phyloP scores from a whole-genome alignment of 345 rosid genomes.

The Ailanthus altissimus region DNA sequence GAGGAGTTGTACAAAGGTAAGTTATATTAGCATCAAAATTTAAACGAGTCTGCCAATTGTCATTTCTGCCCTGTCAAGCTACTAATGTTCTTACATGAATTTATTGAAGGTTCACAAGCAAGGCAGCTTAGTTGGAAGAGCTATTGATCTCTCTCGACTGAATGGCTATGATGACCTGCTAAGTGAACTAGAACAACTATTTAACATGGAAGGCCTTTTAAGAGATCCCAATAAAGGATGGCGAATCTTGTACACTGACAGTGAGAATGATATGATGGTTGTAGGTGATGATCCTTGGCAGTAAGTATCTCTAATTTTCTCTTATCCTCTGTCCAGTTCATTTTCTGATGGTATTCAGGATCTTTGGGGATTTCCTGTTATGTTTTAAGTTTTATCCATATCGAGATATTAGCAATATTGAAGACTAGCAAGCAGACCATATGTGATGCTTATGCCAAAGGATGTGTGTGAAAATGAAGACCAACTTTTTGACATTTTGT shows the following conservation, averaged over 20 bases:
- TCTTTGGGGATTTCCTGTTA: background rate
- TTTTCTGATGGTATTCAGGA: background rate
- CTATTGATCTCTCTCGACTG: conserved; percentile 76
- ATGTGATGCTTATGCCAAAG: background rate
- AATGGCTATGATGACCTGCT: conserved; percentile 71
- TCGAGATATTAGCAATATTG: background rate
- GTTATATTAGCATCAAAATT: conserved; percentile 21
- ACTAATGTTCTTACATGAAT: conserved; percentile 15
- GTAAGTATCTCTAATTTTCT: conserved; percentile 49
- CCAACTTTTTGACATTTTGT: background rate
- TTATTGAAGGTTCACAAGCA: conserved; percentile 85
- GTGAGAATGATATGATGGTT: conserved; percentile 91
- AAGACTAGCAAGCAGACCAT: background rate
- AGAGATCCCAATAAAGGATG: conserved; percentile 78
- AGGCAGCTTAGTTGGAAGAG: conserved; percentile 92
- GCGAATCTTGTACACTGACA: conserved; percentile 82
- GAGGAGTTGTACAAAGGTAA: conserved; percentile 92
- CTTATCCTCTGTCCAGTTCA: background rate
- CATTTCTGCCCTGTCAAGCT: conserved; percentile 4
- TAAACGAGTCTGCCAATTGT: conserved; percentile 10
- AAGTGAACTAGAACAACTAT: conserved; percentile 70
- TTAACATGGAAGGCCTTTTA: conserved; percentile 84
- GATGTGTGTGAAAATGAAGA: background rate
- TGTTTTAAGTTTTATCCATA: background rate
- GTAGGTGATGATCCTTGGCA: conserved; percentile 97